phyloP scores from a whole-genome alignment of 177 flowering plant genomes.

The Vitis hybrid region DNA sequence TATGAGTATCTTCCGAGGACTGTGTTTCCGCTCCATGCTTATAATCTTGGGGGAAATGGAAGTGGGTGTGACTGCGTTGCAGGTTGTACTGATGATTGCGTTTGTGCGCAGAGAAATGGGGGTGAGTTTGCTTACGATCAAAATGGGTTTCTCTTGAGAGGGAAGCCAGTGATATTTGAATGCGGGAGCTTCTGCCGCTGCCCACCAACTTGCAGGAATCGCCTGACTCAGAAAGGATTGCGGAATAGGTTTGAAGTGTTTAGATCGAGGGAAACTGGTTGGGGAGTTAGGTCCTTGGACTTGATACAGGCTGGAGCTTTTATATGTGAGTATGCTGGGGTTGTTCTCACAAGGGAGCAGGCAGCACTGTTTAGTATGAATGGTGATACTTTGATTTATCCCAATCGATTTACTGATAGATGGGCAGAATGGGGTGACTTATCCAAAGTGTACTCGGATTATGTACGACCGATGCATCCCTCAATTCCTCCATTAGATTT shows the following conservation, averaged over 20 bases:
- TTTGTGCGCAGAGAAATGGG: constrained; percentile 74
- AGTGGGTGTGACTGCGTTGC: constrained; percentile 65
- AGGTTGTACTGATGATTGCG: constrained; percentile 54
- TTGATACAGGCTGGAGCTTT: constrained; percentile 79
- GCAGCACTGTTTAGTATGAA: constrained; percentile 67
- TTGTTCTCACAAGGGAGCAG: constrained; percentile 73
- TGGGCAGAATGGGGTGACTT: constrained; percentile 97
- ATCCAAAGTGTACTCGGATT: constrained; percentile 54
- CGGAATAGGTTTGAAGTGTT: constrained; percentile 72
- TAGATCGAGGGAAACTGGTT: constrained; percentile 79
- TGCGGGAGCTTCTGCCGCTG: constrained; percentile 78
- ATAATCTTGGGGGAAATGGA: constrained; percentile 21
- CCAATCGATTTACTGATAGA: constrained; percentile 56
- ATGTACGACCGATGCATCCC: constrained; percentile 48
- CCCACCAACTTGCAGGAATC: constrained; percentile 73
- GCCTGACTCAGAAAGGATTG: constrained; percentile 77
- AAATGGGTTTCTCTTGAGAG: constrained; percentile 71
- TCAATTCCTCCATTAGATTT: constrained; percentile 73
- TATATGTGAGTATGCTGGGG: constrained; percentile 85
- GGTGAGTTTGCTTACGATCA: constrained; percentile 74
- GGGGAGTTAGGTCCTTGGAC: constrained; percentile 93
- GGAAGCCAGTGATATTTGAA: constrained; percentile 80
- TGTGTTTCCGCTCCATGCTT: constrained; percentile 49
- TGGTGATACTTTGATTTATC: constrained; percentile 79
- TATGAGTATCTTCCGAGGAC: constrained; percentile 60